Conservation (phyloP, 176 grass and related monocot genomes). For the Avena sativa region DNA sequence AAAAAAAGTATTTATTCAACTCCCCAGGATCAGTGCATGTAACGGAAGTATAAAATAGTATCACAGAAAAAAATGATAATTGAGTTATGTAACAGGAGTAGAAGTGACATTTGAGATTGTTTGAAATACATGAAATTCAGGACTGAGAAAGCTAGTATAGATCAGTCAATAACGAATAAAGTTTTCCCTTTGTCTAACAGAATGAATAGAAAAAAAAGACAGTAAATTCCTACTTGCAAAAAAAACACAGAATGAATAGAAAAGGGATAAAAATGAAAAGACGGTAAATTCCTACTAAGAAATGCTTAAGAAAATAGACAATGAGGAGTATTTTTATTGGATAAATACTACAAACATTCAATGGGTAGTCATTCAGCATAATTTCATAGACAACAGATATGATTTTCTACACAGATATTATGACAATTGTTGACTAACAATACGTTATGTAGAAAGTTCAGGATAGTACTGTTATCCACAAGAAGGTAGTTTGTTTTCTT, state of each 20-base stretch:
- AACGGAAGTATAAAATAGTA: neutral
- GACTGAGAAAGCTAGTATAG: conserved; percentile 2
- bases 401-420: neutral
- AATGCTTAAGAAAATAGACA: conserved; percentile 26
- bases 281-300: conserved; percentile 24
- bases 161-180: conserved; percentile 17
- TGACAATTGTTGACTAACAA: neutral
- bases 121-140: conserved; percentile 1
- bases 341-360: neutral
- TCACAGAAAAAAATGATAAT: conserved; percentile 6
- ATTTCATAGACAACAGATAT: neutral
- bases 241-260: neutral
- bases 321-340: neutral
- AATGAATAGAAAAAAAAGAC: neutral
- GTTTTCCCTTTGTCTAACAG: neutral
- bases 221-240: neutral
- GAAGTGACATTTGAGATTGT: neutral
- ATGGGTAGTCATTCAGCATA: conserved; percentile 15
- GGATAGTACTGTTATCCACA: conserved; percentile 53
- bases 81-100: neutral
- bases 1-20: conserved; percentile 17
- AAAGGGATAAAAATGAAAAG: conserved; percentile 1
- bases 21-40: neutral
- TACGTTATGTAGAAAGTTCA: neutral
- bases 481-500: conserved; percentile 60